phyloP scores from a whole-genome alignment of 2,329 filamentous ascomycete species.

The Calonectria naviculata region DNA sequence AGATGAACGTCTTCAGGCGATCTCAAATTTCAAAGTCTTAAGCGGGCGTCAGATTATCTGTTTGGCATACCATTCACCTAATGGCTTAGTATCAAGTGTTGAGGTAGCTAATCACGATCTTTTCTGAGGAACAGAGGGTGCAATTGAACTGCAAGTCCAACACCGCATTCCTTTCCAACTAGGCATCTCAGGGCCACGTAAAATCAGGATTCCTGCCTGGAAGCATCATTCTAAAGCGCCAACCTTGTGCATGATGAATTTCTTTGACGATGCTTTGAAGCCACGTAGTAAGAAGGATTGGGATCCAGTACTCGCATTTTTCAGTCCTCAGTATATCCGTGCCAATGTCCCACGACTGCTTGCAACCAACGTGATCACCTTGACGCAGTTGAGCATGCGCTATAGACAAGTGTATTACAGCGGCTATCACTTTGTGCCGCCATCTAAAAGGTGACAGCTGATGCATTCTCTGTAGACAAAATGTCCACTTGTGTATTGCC shows the following conservation, averaged over 20 bases:
- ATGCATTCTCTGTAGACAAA: slow-evolving; percentile 29
- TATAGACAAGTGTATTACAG: slow-evolving; percentile 41
- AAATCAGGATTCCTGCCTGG: slow-evolving; percentile 41
- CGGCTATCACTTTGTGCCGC: slow-evolving; percentile 36
- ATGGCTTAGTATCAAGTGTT: too few relatives aligned
- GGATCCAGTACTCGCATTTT: slow-evolving; percentile 45
- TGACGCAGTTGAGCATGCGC: slow-evolving; percentile 39
- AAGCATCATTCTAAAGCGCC: slow-evolving; percentile 46
- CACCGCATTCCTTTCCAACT: too few relatives aligned
- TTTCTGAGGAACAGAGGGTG: too few relatives aligned
- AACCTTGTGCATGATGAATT: slow-evolving; percentile 38
- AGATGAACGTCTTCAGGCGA: too few relatives aligned
- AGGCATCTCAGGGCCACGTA: slow-evolving; percentile 25
- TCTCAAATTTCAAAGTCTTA: too few relatives aligned
- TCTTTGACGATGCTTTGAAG: slow-evolving; percentile 37
- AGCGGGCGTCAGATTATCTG: too few relatives aligned
- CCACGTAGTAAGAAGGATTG: slow-evolving; percentile 43
- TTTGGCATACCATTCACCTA: too few relatives aligned
- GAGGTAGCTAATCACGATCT: too few relatives aligned
- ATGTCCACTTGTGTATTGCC: slow-evolving; percentile 35
- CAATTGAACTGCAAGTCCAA: too few relatives aligned
- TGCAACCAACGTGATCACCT: slow-evolving; percentile 25
- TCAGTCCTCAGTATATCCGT: slow-evolving; percentile 36
- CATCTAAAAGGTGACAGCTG: slow-evolving; percentile 33
- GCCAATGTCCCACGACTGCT: slow-evolving; percentile 37